These are phyloP conservation scores for Skeletonema marinoi DNA, from an alignment of 108 stramenopile genomes.

Conservation along the genomic window DNA sequence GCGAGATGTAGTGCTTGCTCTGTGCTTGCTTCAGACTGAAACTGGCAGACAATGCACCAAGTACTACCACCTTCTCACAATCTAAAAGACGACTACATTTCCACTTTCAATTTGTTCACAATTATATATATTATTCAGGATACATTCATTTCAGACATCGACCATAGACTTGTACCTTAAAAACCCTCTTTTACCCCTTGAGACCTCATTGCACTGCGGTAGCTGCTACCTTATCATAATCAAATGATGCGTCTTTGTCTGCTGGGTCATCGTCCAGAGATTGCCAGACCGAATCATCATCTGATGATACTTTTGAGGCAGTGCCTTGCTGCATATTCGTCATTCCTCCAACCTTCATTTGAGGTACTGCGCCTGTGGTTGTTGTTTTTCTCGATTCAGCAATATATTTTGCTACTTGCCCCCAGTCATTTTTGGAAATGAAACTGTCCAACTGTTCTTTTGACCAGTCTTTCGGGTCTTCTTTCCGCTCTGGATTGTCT, in stretches of 20 bases:
- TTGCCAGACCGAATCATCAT: background rate
- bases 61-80: no score
- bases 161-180: background rate
- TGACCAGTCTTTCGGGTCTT: constrained; percentile 46
- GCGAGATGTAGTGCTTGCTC: no score
- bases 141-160: background rate
- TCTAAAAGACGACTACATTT: no score
- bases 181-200: background rate
- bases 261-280: background rate
- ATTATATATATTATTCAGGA: background rate
- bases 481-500: background rate
- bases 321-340: background rate
- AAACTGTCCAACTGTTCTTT: constrained; percentile 75
- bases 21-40: no score
- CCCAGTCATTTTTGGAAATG: constrained; percentile 84
- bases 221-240: background rate
- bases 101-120: background rate
- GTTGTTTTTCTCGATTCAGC: constrained; percentile 34
- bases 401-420: constrained; percentile 72
- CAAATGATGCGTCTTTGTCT: background rate
- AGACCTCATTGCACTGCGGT: background rate
- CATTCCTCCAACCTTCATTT: background rate
- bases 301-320: background rate
- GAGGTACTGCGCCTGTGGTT: background rate
- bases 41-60: no score